Evolutionary conservation across 306 rosid genomes (phyloP), one percentile per base, ranked within the genome.

Genomic region (Parietaria judaica): DNA sequence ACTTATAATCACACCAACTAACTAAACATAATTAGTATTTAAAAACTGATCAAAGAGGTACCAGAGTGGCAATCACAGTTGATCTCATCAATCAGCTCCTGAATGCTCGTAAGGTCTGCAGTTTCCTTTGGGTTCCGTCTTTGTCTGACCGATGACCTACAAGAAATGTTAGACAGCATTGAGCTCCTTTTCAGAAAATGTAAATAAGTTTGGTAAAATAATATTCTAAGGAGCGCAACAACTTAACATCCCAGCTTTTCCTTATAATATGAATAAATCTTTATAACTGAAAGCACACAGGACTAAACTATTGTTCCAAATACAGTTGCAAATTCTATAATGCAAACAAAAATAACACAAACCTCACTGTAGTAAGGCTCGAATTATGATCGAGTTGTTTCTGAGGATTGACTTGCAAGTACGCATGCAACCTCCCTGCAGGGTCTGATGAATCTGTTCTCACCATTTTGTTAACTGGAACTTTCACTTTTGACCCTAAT

Each of bases 381-480:
- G 79, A 64, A 72, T 65, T 74, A 61, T 70, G 67, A 57, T 75
- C 87, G 37, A 71, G 70, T 58, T 64, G 72, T 71, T 75, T 77
- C 68, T 55, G 60, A 64, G 83, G 65, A 70, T 66, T 76, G 60
- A 68, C 63, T 73, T 81, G 89, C 78, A 80, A 51, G 72, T 83
- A 91, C 41, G 86, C 91, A 66, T 87, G 96, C 70, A 91, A 80
- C 81, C 98, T 81, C 68, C 98, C 98, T 53, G 72, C 84, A 46
- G 96, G 96, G 77, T 91, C 84, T n/a, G 69, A 68, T 71, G 96
- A 80, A 83, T 91, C 95, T 61, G 96, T 87, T 73, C 98, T 81
- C 41, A 91, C 89, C 81, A 91, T 81, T 76, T 91, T 87, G 64
- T 80, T 48, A 13, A 85, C 92, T 1, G 96, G 98, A 74, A 88